These are phyloP conservation scores for Pleurotus ostreatus DNA, from an alignment of 768 basidiomycete species.

Conservation along the genomic window DNA sequence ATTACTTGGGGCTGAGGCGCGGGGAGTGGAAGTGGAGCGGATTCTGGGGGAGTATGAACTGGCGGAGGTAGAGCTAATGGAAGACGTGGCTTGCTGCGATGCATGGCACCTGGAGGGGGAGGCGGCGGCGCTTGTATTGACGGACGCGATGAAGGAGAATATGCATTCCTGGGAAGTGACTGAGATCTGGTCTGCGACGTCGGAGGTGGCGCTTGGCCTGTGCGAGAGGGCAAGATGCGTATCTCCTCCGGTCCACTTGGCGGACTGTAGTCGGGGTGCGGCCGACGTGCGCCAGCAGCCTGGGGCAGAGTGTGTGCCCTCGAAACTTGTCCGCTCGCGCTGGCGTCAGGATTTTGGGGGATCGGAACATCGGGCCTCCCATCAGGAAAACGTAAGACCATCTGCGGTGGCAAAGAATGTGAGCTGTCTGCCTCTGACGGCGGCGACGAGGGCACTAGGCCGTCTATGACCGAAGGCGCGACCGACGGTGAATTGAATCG, in stretches of 20 bases:
- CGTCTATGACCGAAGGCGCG: conserved; percentile 48
- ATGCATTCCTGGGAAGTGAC: conserved; percentile 40
- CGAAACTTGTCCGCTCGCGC: conserved; percentile 20
- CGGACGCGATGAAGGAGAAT: conserved; percentile 21
- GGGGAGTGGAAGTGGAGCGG: conserved; percentile 18
- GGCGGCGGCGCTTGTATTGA: conserved; percentile 21
- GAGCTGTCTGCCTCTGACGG: conserved; percentile 47
- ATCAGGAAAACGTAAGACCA: conserved; percentile 66
- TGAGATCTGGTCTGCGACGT: conserved; percentile 37
- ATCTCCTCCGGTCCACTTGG: conserved; percentile 53
- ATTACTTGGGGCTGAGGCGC: conserved; percentile 37
- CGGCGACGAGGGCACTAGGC: conserved; percentile 32
- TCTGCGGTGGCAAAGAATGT: conserved; percentile 60
- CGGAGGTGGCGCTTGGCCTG: conserved; percentile 30
- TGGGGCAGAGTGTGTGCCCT: conserved; percentile 26
- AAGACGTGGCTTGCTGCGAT: conserved; percentile 13
- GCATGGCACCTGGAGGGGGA: conserved; percentile 23
- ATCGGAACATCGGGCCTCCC: conserved; percentile 65
- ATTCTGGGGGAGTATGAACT: conserved; percentile 27
- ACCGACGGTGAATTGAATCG: conserved; percentile 56
- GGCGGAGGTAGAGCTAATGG: conserved; percentile 24
- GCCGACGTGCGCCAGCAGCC: conserved; percentile 20
- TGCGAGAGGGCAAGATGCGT: conserved; percentile 52
- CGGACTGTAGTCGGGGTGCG: conserved; percentile 26
- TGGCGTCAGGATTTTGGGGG: conserved; percentile 30